Evolutionary conservation across 2,329 filamentous ascomycete genomes (phyloP).

Genomic region (Fusarium miscanthi): DNA sequence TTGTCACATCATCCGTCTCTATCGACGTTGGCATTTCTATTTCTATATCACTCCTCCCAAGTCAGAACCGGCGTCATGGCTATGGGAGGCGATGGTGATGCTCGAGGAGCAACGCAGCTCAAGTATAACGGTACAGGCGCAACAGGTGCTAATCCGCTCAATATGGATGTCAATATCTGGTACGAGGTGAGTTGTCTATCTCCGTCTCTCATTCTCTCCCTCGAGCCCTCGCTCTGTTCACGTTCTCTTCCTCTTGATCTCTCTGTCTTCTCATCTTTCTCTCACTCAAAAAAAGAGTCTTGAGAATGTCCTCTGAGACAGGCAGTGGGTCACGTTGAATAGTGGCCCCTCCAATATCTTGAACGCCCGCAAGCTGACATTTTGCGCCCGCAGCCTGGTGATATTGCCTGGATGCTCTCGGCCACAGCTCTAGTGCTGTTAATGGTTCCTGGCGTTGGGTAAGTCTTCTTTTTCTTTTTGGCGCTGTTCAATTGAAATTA

Average conservation of each 20-base stretch:
- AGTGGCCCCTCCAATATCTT: slow-evolving; percentile 13
- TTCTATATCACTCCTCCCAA: slow-evolving; percentile 37
- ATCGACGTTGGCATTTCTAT: slow-evolving; percentile 18
- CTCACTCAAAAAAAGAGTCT: not conserved
- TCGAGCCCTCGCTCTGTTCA: not conserved
- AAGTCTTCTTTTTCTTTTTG: slow-evolving; percentile 45
- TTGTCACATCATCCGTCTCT: slow-evolving; percentile 4
- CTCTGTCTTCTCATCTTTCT: slow-evolving; percentile 6
- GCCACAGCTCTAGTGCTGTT: slow-evolving; percentile 85
- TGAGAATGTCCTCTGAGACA: slow-evolving; percentile 5
- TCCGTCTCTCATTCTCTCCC: slow-evolving; percentile 5
- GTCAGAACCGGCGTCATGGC: slow-evolving; percentile 24
- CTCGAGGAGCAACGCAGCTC: slow-evolving; percentile 54
- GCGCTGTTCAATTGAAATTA: not conserved
- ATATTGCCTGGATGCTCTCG: slow-evolving; percentile 87
- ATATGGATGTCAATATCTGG: slow-evolving; percentile 79
- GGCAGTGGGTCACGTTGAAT: slow-evolving; percentile 26
- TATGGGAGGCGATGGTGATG: slow-evolving; percentile 54
- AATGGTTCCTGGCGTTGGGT: slow-evolving; percentile 92
- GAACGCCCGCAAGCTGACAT: slow-evolving; percentile 45
- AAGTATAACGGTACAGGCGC: slow-evolving; percentile 73
- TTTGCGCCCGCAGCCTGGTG: slow-evolving; percentile 67
- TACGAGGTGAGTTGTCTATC: slow-evolving; percentile 69
- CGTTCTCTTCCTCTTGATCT: not conserved
- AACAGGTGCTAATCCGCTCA: slow-evolving; percentile 75